A percentile compares a stretch with the other conserved stretches of the same genome.
Conservation (phyloP, 345 rosid genomes). For the Geranium brycei region DNA sequence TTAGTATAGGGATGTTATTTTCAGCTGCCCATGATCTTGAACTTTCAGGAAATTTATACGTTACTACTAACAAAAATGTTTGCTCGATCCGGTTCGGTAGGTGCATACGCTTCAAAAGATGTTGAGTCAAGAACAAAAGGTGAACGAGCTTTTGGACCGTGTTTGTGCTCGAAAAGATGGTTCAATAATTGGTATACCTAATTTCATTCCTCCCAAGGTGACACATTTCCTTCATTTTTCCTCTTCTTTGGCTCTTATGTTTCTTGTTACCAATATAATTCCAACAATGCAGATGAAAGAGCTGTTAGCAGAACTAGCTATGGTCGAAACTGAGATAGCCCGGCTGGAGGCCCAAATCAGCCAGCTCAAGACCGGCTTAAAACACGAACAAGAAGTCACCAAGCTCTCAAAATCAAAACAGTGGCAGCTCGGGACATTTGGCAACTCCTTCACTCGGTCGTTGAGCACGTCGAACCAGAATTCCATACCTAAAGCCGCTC, state of each 20-base stretch:
- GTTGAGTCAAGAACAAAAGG: constrained; percentile 71
- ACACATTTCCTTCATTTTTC: not conserved
- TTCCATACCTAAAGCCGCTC: constrained; percentile 9
- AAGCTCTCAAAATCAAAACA: constrained; percentile 37
- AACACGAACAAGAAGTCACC: constrained; percentile 42
- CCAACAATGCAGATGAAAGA: constrained; percentile 47
- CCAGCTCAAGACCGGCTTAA: constrained; percentile 45
- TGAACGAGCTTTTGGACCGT: constrained; percentile 50
- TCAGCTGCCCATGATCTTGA: not conserved
- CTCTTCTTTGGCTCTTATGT: not conserved
- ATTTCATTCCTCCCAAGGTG: constrained; percentile 78
- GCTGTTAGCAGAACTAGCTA: constrained; percentile 54
- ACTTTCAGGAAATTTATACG: not conserved
- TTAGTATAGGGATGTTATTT: not conserved
- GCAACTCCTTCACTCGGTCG: constrained; percentile 8
- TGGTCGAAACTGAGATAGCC: constrained; percentile 67
- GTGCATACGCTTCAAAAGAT: constrained; percentile 56
- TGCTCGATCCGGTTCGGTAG: constrained; percentile 16
- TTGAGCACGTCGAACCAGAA: constrained; percentile 13
- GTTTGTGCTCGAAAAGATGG: constrained; percentile 34
- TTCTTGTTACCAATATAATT: not conserved
- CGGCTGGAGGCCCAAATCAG: constrained; percentile 58
- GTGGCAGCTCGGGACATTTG: constrained; percentile 19
- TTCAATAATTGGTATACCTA: constrained; percentile 41
- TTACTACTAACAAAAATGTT: too few relatives aligned